Evolutionary conservation across 441 rosid species (phyloP).

Genomic region (Rhodomyrtus psidioides): DNA sequence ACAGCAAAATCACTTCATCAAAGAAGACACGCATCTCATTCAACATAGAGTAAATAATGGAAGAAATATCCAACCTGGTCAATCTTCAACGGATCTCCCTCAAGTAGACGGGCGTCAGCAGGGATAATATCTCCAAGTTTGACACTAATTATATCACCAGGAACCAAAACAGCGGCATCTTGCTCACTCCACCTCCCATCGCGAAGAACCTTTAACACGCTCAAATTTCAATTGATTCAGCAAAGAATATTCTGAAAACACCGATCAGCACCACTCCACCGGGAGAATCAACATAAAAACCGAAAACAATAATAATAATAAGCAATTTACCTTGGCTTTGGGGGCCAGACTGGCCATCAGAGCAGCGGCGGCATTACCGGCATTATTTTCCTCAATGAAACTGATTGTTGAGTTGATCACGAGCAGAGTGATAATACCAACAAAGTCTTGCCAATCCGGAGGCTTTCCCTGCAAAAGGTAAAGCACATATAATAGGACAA

Average conservation of each 20-base stretch:
- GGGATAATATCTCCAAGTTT: constrained; percentile 9
- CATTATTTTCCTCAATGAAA: constrained; percentile 10
- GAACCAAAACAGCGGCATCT: constrained; percentile 7
- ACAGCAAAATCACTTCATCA: neutral
- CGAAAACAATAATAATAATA: too few species aligned
- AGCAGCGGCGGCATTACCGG: constrained; percentile 11
- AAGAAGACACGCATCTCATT: neutral
- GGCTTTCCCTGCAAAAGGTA: constrained; percentile 3
- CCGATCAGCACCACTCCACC: neutral
- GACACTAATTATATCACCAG: constrained; percentile 6
- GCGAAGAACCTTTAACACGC: neutral
- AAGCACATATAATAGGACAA: neutral
- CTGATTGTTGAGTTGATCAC: constrained; percentile 9
- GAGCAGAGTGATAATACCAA: constrained; percentile 4
- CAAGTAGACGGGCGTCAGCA: constrained; percentile 7
- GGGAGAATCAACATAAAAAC: neutral
- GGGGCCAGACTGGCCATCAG: constrained; percentile 10
- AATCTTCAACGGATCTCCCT: constrained; percentile 8
- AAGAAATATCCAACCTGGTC: neutral
- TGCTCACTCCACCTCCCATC: constrained; percentile 10
- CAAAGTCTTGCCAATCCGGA: constrained; percentile 10
- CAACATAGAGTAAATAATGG: neutral
- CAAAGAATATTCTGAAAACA: neutral
- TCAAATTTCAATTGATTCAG: neutral
- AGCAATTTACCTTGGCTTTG: constrained; percentile 2